phyloP scores from a whole-genome alignment of 2,329 filamentous ascomycete genomes.

The Simplicillium sp. region DNA sequence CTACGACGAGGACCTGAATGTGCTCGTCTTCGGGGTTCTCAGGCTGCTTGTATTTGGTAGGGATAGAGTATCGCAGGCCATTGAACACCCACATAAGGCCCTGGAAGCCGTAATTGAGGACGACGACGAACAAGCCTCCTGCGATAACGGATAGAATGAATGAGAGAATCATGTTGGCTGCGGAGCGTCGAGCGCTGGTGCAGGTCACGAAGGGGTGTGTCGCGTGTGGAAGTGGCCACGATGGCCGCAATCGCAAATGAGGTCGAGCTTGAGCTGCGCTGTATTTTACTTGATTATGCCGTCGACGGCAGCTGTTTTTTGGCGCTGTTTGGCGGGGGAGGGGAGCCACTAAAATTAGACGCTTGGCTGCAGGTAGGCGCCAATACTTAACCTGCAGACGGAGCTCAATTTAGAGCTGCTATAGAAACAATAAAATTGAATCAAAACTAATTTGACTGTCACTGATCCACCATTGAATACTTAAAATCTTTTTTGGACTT shows the following conservation, averaged over 20 bases:
- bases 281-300: no score
- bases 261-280: no score
- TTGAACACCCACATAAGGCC: slow-evolving; percentile 13
- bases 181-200: not conserved
- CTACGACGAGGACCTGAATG: slow-evolving; percentile 80
- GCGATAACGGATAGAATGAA: slow-evolving; percentile 24
- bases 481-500: no score
- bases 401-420: no score
- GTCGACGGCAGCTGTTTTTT: no score
- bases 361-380: no score
- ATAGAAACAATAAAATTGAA: no score
- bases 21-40: slow-evolving; percentile 27
- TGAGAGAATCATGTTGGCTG: slow-evolving; percentile 7
- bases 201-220: not conserved
- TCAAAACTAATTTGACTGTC: no score
- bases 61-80: slow-evolving; percentile 16
- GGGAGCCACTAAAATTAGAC: no score
- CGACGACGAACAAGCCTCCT: slow-evolving; percentile 22
- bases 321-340: no score
- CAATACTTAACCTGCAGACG: no score
- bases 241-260: slow-evolving; percentile 1
- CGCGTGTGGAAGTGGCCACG: slow-evolving; percentile 1
- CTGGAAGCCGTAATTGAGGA: slow-evolving; percentile 14
- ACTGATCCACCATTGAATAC: no score
- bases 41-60: slow-evolving; percentile 24